Base-by-base conservation (phyloP, 2,329 filamentous ascomycete genomes). In the Trichothecium sympodiale region DNA sequence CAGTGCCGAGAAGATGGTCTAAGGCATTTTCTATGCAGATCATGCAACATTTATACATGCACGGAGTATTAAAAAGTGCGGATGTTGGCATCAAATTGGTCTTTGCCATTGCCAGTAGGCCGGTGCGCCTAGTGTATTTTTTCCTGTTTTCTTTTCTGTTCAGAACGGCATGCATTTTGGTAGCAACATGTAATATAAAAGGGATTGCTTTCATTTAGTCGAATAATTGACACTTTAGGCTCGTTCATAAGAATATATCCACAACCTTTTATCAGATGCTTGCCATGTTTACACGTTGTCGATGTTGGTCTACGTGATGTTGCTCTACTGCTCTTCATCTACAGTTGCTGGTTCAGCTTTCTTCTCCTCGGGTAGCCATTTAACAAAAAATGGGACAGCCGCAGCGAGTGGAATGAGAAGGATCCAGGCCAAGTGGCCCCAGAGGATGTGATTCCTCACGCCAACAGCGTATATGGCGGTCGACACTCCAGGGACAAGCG, bases 401-500 rank as follows among this genome's bases (percentile, higher is more conserved):
- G 42, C 41, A 5, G 56, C 47, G 17, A 57, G 38, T 2, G 52
- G 52, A 1, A 56, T 49, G 2, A 61, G 47, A 15, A 60, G 43
- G 5, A 46, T 46, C 55, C 55, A 60, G 2, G 48, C 54, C 2
- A 61, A 40, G 43, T 88, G 75, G 0, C 83, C 83, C 28, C 65
- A 53, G 0, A 82, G 47, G 37, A 79, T 68, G 41, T 79, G 71
- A 12, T 69, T 65, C 29, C 70, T 65, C 3, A 77, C 75, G 2
- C 83, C 80, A 1, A 75, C 47, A 0, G 84, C 83, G 43, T 76
- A 89, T 4, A 89, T 47, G 34, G 67, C 80, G 0, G 80, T 71
- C 30, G 82, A 77, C 0, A 76, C 46, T 0, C 74, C 80, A 0
- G 84, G 83, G 0, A 70, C 67, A 29, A 88, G 63, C 0, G 83